Conservation (phyloP, 1,139 yeast genomes). For the Debaryomyces sp. region DNA sequence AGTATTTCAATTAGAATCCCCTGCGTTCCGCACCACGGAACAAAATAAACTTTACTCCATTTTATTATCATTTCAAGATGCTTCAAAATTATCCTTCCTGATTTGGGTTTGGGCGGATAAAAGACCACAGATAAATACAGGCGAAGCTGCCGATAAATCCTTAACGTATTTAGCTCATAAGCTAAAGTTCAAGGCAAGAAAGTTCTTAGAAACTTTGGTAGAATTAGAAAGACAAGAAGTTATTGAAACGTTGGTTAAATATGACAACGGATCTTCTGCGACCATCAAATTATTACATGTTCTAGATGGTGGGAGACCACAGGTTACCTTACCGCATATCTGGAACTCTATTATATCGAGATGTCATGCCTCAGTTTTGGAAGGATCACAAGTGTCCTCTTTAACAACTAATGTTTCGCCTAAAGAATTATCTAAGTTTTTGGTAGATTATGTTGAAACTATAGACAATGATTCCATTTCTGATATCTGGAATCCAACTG, state of each 20-base stretch:
- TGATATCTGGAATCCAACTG: conserved; percentile 67
- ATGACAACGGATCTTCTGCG: conserved; percentile 24
- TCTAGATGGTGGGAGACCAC: conserved; percentile 84
- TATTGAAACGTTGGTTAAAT: conserved; percentile 60
- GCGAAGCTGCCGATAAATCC: conserved; percentile 40
- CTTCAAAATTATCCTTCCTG: conserved; percentile 54
- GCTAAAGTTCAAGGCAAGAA: conserved; percentile 71
- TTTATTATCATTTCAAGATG: conserved; percentile 64
- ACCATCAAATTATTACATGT: conserved; percentile 63
- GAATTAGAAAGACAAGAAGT: conserved; percentile 74
- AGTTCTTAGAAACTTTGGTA: conserved; percentile 68
- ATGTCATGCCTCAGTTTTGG: conserved; percentile 33
- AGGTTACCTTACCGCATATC: conserved; percentile 69
- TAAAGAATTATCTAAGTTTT: conserved; percentile 48
- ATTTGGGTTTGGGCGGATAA: conserved; percentile 81
- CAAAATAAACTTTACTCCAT: conserved; percentile 58
- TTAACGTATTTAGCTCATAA: conserved; percentile 65
- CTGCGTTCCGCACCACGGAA: conserved; percentile 56
- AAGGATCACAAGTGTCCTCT: conserved; percentile 42
- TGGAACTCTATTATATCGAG: conserved; percentile 54
- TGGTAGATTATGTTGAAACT: conserved; percentile 60
- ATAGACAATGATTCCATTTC: conserved; percentile 76
- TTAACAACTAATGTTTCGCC: conserved; percentile 46
- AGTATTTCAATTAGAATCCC: conserved; percentile 80
- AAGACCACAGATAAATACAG: conserved; percentile 27